phyloP scores from a whole-genome alignment of 179 eudicot genomes.

The Silene coronaria region DNA sequence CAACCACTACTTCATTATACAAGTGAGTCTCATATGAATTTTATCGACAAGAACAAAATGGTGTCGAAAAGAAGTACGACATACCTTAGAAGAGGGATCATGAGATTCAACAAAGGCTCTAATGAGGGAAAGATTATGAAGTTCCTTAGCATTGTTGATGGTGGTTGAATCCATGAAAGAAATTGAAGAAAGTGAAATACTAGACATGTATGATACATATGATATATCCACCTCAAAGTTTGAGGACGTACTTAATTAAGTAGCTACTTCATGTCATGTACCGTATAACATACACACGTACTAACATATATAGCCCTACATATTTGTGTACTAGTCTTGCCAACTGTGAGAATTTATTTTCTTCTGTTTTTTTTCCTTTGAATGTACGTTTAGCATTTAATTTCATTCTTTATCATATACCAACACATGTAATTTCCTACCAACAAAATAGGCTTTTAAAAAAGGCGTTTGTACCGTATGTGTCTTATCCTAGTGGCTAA shows the following conservation, averaged over 20 bases:
- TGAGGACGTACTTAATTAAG: no score
- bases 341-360: neutral
- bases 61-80: neutral
- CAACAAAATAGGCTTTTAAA: no score
- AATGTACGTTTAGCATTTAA: neutral
- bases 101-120: conserved; percentile 39
- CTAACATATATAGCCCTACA: neutral
- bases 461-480: no score
- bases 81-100: conserved; percentile 63
- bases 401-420: no score
- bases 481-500: no score
- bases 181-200: neutral
- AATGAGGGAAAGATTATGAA: conserved; percentile 39
- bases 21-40: neutral
- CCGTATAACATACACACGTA: neutral
- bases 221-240: no score
- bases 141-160: conserved; percentile 28
- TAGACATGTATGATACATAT: neutral
- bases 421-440: no score
- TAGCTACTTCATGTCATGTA: no score
- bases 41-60: neutral
- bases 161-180: neutral
- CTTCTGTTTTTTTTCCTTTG: neutral
- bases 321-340: neutral
- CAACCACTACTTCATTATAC: no score